A percentile compares a stretch with the other conserved stretches of the same genome.
phyloP scores from a whole-genome alignment of 805 yeast species.

The Wickerhamiella alocasiicola region DNA sequence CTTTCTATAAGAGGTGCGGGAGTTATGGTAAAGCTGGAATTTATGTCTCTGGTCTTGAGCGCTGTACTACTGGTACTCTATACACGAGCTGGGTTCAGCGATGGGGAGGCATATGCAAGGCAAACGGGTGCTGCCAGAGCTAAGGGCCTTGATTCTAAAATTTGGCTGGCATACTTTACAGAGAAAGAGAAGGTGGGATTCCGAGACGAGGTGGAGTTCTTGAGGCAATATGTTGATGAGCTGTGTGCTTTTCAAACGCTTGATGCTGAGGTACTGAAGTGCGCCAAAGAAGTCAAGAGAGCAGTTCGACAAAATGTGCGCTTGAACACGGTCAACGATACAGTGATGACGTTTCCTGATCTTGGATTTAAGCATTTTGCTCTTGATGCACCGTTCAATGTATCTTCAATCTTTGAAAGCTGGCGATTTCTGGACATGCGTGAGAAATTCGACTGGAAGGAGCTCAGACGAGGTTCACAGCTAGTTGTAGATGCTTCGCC shows the following conservation, averaged over 20 bases:
- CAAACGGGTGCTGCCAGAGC: constrained; percentile 2
- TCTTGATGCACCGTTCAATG: neutral
- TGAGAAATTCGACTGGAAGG: neutral
- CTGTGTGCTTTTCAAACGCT: neutral
- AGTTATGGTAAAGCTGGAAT: constrained; percentile 6
- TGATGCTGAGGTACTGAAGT: neutral
- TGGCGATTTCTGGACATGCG: neutral
- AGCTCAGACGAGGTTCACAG: neutral
- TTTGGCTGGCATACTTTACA: neutral
- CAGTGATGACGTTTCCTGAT: neutral
- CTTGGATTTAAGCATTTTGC: neutral
- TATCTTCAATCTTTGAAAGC: neutral
- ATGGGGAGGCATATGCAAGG: neutral
- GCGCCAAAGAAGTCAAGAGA: neutral
- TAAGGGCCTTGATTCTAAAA: neutral
- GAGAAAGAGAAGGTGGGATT: neutral
- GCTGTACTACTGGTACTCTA: neutral
- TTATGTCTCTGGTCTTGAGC: neutral
- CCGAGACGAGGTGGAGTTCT: neutral
- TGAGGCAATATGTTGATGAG: neutral
- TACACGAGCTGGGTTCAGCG: neutral
- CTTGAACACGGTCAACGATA: neutral
- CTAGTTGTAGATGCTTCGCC: constrained; percentile 2
- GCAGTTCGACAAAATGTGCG: neutral
- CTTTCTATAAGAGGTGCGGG: constrained; percentile 1